Evolutionary conservation across 2,329 filamentous ascomycete species (phyloP).

Genomic region (Diaporthe capsici): DNA sequence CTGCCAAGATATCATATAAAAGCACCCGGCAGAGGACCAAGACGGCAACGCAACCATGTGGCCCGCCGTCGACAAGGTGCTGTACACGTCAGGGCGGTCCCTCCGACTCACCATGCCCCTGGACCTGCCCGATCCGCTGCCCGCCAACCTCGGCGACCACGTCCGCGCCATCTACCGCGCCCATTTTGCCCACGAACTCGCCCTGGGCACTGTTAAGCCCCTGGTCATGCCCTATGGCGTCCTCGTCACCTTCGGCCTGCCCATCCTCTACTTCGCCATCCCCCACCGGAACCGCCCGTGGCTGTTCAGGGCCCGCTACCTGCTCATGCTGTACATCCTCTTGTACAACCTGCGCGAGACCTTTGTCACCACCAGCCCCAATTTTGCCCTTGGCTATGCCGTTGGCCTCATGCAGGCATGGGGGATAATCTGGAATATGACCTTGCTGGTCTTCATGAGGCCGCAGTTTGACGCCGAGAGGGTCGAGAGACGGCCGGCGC

Average conservation of each 20-base stretch:
- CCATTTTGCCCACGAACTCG: conserved; percentile 48
- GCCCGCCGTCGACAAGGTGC: conserved; percentile 6
- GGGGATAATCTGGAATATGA: conserved; percentile 64
- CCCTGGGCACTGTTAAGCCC: conserved; percentile 59
- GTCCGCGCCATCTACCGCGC: conserved; percentile 38
- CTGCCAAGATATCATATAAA: conserved; percentile 6
- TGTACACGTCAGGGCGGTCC: conserved; percentile 25
- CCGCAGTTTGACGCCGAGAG: conserved; percentile 71
- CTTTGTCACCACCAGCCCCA: conserved; percentile 61
- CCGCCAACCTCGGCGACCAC: conserved; percentile 37
- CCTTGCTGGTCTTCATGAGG: conserved; percentile 66
- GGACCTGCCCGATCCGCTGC: background rate
- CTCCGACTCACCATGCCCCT: conserved; percentile 21
- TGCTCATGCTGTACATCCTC: conserved; percentile 60
- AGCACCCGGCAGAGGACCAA: background rate
- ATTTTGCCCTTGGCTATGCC: conserved; percentile 65
- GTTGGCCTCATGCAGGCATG: conserved; percentile 65
- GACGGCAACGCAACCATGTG: conserved; percentile 28
- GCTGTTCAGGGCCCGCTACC: conserved; percentile 65
- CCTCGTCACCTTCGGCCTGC: conserved; percentile 62
- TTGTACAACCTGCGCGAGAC: conserved; percentile 61
- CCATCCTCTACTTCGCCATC: conserved; percentile 68
- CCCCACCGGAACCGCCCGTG: conserved; percentile 66
- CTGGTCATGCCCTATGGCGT: conserved; percentile 68
- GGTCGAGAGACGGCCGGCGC: conserved; percentile 55